Base-by-base conservation (phyloP, 257 asterid genomes). In the Mentha longifolia region DNA sequence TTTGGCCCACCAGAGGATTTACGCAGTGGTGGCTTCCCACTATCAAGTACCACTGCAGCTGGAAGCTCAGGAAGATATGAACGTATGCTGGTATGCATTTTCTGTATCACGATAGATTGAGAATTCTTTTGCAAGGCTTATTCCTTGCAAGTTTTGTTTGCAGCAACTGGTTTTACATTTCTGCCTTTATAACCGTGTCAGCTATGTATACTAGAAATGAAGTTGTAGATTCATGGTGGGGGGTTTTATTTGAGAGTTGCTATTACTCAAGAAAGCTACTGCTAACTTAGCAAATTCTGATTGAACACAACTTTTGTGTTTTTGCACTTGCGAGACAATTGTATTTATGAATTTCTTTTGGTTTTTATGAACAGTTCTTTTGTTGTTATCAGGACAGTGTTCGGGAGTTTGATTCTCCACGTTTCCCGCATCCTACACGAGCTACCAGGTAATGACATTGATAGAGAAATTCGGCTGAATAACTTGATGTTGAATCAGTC, bases 31-130 rank as follows among this genome's bases (percentile, higher is more conserved):
- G 82, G 84, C 61, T 79, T 74, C 47, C 78, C 74, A 22, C 79
- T 67, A 46, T 65, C 81, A 62, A 82, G 70, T 70, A 81, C 68
- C 65, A 47, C 55, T 33, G 71, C 85, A 73, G 76, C 75, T 72
- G 82, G 86, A 56, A 87, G 87, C 80, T 77, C 77, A 37, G 84
- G 84, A 76, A 85, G 95, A 85, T 83, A 80, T 65, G 89, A 82
- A 50, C 75, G 70, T 70, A 66, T 74, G 45, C 79, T 82, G 89
- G 95, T 90, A 77, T 52, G 54, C 62, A 50, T 49, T 69, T 50
- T 61, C 49, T 74, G 31, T 20, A 20, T 49, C 49, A 49, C 28
- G 39, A 22, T n/a, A 69, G 45, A 31, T 70, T 49, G 51, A 47
- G 20, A 64, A 43, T 47, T 65, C 47, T 51, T 56, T 61, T 37